phyloP scores from a whole-genome alignment of 176 grass and related monocot species.

The Guadua angustifolia region DNA sequence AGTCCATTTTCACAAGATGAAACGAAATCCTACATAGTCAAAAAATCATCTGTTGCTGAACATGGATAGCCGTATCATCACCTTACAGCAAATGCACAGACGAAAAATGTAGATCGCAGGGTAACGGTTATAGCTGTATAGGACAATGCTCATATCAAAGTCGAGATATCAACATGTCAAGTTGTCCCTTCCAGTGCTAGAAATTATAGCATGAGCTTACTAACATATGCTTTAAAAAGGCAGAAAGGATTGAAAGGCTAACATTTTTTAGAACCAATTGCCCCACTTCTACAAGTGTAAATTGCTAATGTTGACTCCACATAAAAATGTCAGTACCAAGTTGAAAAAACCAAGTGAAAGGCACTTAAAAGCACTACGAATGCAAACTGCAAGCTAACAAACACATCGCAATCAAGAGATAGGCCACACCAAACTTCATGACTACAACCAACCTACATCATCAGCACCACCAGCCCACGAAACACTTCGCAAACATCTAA shows the following conservation, averaged over 20 bases:
- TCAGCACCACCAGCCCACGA: conserved; percentile 40
- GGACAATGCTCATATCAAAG: conserved; percentile 20
- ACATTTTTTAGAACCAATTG: neutral
- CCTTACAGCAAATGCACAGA: conserved; percentile 17
- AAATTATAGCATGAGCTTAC: conserved; percentile 5
- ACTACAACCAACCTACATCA: conserved; percentile 49
- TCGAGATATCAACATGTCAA: neutral
- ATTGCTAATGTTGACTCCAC: neutral
- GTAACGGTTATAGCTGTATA: conserved; percentile 10
- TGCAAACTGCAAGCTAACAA: conserved; percentile 47
- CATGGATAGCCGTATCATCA: neutral
- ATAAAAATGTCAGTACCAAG: conserved; percentile 7
- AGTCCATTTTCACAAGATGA: conserved; percentile 34
- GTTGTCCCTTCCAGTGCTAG: conserved; percentile 18
- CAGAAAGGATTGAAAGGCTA: neutral
- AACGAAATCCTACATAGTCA: neutral
- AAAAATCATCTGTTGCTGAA: conserved; percentile 33
- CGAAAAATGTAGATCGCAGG: neutral
- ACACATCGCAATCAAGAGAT: conserved; percentile 50
- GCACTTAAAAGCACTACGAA: conserved; percentile 5
- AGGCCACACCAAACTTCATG: conserved; percentile 47
- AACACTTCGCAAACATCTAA: conserved; percentile 41
- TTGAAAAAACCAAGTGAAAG: conserved; percentile 32
- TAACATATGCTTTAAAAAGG: conserved; percentile 6
- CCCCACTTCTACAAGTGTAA: conserved; percentile 12